Evolutionary conservation across 768 basidiomycete species (phyloP).

Genomic region (Auricularia cornea): DNA sequence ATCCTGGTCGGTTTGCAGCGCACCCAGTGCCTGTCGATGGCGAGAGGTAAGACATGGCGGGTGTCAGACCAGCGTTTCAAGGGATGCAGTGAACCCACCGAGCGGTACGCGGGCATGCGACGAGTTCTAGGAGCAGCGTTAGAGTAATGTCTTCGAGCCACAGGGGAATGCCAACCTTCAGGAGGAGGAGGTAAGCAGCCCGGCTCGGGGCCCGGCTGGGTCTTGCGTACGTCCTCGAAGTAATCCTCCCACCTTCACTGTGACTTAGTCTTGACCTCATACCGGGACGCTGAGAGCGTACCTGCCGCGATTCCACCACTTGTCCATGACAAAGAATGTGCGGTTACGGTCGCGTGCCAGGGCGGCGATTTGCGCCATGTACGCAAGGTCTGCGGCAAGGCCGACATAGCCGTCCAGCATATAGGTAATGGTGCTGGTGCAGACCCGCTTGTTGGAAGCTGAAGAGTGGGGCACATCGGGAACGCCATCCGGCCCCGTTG

Average conservation of each 20-base stretch:
- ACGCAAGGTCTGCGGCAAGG: conserved; percentile 53
- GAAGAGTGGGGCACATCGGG: conserved; percentile 26
- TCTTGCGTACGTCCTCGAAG: conserved; percentile 44
- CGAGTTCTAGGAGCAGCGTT: conserved; percentile 39
- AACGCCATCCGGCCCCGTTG: conserved; percentile 13
- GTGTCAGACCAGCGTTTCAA: too few relatives aligned
- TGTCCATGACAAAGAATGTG: conserved; percentile 63
- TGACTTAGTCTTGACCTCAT: neutral
- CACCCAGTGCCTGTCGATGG: conserved; percentile 71
- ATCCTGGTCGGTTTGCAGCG: conserved; percentile 6
- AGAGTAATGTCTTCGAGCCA: neutral
- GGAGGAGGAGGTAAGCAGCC: conserved; percentile 55
- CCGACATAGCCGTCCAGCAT: conserved; percentile 61
- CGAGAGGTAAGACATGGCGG: too few relatives aligned
- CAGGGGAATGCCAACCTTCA: conserved; percentile 35
- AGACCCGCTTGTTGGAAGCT: conserved; percentile 23
- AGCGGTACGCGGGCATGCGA: conserved; percentile 62
- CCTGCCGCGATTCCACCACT: conserved; percentile 68
- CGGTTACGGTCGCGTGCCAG: conserved; percentile 58
- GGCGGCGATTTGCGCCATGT: conserved; percentile 59
- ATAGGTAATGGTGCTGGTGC: conserved; percentile 62
- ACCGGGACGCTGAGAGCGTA: conserved; percentile 14
- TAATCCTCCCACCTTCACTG: conserved; percentile 53
- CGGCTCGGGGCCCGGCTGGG: conserved; percentile 57
- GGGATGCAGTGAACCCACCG: conserved; percentile 34